Evolutionary conservation across 2,329 filamentous ascomycete species (phyloP).

Genomic region (Boeremia exigua): DNA sequence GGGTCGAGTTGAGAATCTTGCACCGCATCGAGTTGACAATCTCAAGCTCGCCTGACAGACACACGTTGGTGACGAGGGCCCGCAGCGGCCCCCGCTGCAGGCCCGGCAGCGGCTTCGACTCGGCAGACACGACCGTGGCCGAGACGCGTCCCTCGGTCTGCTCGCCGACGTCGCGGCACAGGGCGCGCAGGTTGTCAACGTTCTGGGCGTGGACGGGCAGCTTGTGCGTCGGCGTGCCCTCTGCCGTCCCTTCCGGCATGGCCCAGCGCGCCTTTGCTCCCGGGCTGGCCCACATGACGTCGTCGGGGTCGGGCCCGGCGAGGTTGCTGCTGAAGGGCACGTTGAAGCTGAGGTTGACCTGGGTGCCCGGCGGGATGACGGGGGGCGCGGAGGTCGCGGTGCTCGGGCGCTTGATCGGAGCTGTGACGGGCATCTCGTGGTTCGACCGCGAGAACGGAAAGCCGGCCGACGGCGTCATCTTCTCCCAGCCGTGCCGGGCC

Average conservation of each 20-base stretch:
- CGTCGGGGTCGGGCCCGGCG: conserved; percentile 88
- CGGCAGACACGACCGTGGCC: conserved; percentile 81
- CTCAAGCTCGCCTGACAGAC: conserved; percentile 85
- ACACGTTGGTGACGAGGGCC: conserved; percentile 77
- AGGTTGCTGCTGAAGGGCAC: conserved; percentile 94
- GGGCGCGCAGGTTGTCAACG: conserved; percentile 75
- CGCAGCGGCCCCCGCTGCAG: conserved; percentile 58
- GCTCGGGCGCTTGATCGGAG: conserved; percentile 63
- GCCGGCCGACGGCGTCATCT: conserved; percentile 67
- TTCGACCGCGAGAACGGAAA: conserved; percentile 68
- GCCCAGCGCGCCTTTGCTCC: conserved; percentile 92
- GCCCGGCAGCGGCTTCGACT: conserved; percentile 68
- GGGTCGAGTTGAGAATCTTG: conserved; percentile 88
- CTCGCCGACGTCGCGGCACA: conserved; percentile 83
- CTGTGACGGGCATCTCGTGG: conserved; percentile 59
- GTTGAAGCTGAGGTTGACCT: conserved; percentile 95
- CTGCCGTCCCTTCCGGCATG: conserved; percentile 84
- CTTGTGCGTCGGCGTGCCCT: conserved; percentile 83
- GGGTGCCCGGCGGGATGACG: conserved; percentile 73
- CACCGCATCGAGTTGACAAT: conserved; percentile 88
- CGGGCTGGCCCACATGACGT: conserved; percentile 89
- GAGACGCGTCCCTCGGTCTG: conserved; percentile 69
- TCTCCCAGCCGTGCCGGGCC: conserved; percentile 71
- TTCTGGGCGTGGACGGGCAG: conserved; percentile 92
- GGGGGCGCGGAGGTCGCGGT: conserved; percentile 58